phyloP scores from a whole-genome alignment of 2,329 filamentous ascomycete genomes.

The Lachnellula hyalina region DNA sequence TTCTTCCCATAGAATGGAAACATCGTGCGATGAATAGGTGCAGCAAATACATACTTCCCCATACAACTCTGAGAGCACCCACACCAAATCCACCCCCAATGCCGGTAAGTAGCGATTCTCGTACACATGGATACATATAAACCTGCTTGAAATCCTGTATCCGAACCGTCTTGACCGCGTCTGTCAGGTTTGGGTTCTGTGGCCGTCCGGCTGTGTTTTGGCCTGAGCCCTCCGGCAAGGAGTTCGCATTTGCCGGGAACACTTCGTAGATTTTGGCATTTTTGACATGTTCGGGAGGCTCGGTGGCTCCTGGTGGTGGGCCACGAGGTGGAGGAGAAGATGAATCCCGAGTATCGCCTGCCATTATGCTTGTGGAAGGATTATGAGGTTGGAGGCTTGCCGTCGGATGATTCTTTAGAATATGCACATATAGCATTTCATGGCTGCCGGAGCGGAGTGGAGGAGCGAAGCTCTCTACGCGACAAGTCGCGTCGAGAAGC shows the following conservation, averaged over 20 bases:
- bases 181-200: constrained; percentile 41
- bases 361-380: constrained; percentile 23
- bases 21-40: background rate
- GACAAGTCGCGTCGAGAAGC: constrained; percentile 8
- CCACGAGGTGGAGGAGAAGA: constrained; percentile 21
- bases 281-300: constrained; percentile 32
- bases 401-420: background rate
- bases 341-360: constrained; percentile 33
- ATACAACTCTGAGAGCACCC: constrained; percentile 67
- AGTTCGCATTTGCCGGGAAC: constrained; percentile 32
- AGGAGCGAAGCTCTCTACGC: constrained; percentile 2
- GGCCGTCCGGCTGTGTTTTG: constrained; percentile 29
- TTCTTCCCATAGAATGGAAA: too few species aligned
- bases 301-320: constrained; percentile 33
- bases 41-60: constrained; percentile 55
- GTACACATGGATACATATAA: constrained; percentile 75
- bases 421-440: constrained; percentile 6
- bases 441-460: background rate
- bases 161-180: constrained; percentile 64
- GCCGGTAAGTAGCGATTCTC: constrained; percentile 76
- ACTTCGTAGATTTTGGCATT: constrained; percentile 36
- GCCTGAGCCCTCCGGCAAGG: constrained; percentile 29
- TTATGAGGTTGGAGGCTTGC: background rate
- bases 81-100: constrained; percentile 74
- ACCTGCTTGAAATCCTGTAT: constrained; percentile 64